These are phyloP conservation scores for Megacollybia platyphylla DNA, from an alignment of 1,284 basidiomycete genomes.

Conservation along the genomic window DNA sequence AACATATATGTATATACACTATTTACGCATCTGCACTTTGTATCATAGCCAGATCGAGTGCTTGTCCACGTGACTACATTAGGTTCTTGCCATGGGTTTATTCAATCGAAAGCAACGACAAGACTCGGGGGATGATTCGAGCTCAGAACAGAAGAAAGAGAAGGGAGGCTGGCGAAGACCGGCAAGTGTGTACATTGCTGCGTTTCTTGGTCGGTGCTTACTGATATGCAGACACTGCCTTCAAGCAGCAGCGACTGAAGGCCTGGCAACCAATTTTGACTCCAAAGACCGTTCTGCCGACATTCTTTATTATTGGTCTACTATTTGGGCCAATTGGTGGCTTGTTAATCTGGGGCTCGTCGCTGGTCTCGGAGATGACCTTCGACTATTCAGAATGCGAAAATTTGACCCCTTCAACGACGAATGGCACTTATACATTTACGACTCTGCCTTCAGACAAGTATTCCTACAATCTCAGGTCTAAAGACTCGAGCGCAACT, in stretches of 20 bases:
- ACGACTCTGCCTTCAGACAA: conserved; percentile 45
- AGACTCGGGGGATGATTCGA: conserved; percentile 19
- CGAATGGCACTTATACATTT: conserved; percentile 24
- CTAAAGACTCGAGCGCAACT: conserved; percentile 38
- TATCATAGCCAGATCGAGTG: no score
- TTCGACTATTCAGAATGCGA: conserved; percentile 96
- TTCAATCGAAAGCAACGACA: conserved; percentile 38
- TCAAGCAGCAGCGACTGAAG: conserved; percentile 98
- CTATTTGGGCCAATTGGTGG: conserved; percentile 95
- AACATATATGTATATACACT: no score
- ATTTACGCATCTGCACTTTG: no score
- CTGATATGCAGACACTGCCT: conserved; percentile 71
- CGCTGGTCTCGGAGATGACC: conserved; percentile 82
- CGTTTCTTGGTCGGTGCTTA: not conserved
- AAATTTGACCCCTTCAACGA: conserved; percentile 36
- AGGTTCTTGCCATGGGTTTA: conserved; percentile 29
- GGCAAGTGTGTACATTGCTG: conserved; percentile 55
- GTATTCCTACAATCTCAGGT: conserved; percentile 63
- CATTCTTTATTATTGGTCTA: conserved; percentile 89
- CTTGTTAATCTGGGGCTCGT: conserved; percentile 79
- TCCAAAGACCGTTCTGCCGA: conserved; percentile 93
- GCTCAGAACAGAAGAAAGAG: conserved; percentile 54
- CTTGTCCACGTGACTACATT: no score
- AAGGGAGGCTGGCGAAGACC: conserved; percentile 82
- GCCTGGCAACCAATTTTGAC: conserved; percentile 99